Conservation (phyloP, 169 alveolate species). For the Plasmodium sp. region DNA sequence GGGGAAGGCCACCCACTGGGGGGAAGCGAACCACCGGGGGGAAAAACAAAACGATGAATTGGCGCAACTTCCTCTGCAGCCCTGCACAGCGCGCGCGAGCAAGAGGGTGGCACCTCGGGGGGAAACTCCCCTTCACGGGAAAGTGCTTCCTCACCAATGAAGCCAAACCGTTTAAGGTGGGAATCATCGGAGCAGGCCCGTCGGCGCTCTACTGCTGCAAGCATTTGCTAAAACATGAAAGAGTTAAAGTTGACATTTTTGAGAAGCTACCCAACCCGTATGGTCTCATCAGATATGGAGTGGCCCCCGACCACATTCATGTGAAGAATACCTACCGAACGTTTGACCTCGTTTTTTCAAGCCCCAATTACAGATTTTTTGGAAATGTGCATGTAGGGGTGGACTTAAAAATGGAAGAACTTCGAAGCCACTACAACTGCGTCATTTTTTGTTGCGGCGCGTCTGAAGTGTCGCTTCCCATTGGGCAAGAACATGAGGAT, state of each 20-base stretch:
- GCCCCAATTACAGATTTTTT: conserved; percentile 78
- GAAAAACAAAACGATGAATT: background rate
- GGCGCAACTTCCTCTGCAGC: background rate
- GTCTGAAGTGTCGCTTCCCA: conserved; percentile 75
- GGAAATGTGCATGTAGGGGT: conserved; percentile 84
- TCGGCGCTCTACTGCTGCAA: conserved; percentile 90
- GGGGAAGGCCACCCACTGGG: background rate
- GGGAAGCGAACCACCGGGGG: background rate
- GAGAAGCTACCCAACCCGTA: conserved; percentile 87
- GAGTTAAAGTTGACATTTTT: conserved; percentile 85
- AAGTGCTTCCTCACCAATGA: conserved; percentile 10
- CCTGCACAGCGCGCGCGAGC: background rate
- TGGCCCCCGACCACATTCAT: conserved; percentile 89
- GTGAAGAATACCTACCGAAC: conserved; percentile 82
- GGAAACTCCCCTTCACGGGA: background rate
- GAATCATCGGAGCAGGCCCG: conserved; percentile 91
- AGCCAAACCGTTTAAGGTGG: conserved; percentile 76
- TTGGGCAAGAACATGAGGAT: background rate
- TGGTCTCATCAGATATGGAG: conserved; percentile 90
- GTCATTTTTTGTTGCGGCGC: conserved; percentile 87
- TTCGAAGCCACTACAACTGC: conserved; percentile 76
- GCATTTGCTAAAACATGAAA: conserved; percentile 74
- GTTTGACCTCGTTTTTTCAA: conserved; percentile 75
- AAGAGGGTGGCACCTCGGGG: background rate
- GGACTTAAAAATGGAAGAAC: conserved; percentile 77